Conservation (phyloP, 768 basidiomycete species). For the Glaciozyma martinii region DNA sequence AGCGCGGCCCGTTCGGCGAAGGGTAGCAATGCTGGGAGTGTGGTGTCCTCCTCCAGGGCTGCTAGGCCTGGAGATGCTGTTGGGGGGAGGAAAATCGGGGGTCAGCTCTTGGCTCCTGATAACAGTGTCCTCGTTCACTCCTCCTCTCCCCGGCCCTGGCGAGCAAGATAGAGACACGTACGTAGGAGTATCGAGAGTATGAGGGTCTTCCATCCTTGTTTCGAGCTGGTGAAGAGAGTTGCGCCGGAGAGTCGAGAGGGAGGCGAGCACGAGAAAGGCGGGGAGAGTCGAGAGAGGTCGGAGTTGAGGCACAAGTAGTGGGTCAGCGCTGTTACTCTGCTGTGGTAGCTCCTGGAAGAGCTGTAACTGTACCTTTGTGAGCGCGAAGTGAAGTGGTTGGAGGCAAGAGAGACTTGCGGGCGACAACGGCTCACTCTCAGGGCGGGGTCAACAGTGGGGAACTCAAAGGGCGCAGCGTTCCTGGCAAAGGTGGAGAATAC, state of each 20-base stretch:
- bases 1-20: neutral
- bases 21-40: neutral
- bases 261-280: neutral
- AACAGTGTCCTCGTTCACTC: neutral
- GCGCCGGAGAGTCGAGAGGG: neutral
- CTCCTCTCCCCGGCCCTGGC: neutral
- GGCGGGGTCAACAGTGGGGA: too few relatives aligned
- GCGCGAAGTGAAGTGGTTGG: too few relatives aligned
- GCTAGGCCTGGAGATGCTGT: neutral
- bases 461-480: too few relatives aligned
- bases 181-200: neutral
- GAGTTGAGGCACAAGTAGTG: neutral
- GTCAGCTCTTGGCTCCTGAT: neutral
- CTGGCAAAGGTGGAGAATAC: too few relatives aligned
- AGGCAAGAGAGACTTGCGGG: too few relatives aligned
- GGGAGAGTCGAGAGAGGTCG: neutral
- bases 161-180: neutral
- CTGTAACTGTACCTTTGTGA: too few relatives aligned
- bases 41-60: conserved; percentile 1
- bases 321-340: neutral
- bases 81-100: neutral
- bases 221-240: neutral
- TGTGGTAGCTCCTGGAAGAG: too few relatives aligned
- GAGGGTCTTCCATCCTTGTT: neutral
- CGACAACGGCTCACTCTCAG: too few relatives aligned